Percentiles rank a stretch among this genome's conserved stretches.
phyloP scores from a whole-genome alignment of 768 basidiomycete genomes.

The Naganishia onofrii region DNA sequence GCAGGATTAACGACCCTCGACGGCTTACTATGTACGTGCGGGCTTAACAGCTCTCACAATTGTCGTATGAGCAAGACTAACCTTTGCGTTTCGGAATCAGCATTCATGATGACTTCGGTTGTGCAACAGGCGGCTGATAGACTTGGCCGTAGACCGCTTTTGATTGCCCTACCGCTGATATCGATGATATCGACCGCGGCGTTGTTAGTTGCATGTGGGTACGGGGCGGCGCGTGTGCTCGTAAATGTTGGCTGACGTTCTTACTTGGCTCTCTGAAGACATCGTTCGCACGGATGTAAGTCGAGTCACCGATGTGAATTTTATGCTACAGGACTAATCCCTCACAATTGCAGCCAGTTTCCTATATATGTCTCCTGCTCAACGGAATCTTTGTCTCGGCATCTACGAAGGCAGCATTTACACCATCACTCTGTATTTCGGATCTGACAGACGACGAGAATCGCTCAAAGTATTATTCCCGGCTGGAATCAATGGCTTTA shows the following conservation, averaged over 20 bases:
- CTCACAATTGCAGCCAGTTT: conserved; percentile 19
- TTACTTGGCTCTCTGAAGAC: neutral
- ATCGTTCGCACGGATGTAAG: conserved; percentile 14
- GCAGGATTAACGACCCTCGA: conserved; percentile 43
- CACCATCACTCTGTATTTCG: conserved; percentile 41
- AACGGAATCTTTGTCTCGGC: conserved; percentile 44
- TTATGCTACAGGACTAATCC: neutral
- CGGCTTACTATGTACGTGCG: conserved; percentile 40
- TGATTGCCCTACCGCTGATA: conserved; percentile 38
- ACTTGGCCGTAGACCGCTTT: conserved; percentile 39
- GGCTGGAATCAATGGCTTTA: conserved; percentile 42
- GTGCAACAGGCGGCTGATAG: conserved; percentile 43
- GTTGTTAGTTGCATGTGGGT: conserved; percentile 41
- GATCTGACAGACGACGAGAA: conserved; percentile 39
- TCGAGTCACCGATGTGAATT: neutral
- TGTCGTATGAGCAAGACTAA: neutral
- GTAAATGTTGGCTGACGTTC: too few species aligned
- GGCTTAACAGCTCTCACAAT: too few species aligned
- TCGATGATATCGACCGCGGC: conserved; percentile 41
- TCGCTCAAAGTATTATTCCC: conserved; percentile 42
- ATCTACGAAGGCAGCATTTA: conserved; percentile 43
- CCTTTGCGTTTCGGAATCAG: conserved; percentile 19
- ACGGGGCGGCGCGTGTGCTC: neutral
- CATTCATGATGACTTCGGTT: conserved; percentile 41
- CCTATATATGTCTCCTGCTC: conserved; percentile 38